Evolutionary conservation across 2,329 filamentous ascomycete genomes (phyloP), one percentile per base, ranked within the genome.

Genomic region (Colletotrichum cereale): DNA sequence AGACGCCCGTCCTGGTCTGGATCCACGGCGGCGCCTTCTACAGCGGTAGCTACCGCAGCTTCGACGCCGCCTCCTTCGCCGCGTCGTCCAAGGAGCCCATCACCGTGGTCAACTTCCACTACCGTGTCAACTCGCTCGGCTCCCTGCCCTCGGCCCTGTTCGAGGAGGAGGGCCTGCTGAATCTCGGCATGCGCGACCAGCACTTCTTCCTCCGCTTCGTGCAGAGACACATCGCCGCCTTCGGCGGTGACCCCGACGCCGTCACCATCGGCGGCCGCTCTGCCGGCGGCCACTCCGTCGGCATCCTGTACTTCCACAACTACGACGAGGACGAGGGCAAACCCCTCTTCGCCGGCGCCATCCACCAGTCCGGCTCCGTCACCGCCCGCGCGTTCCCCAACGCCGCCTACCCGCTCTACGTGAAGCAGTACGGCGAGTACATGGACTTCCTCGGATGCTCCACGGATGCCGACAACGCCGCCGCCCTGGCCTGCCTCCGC

Each of bases 251-350:
- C 75, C 88, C 90, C 0, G 80, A 82, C 3, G 89, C 88, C 72
- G 89, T 92, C 10, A 92, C 90, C 0, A 88, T 92, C 62, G 91
- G 87, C 86, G 90, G 91, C 2, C 87, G 92, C 76, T 86, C 84
- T 1, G 87, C 88, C 0, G 88, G 88, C 1, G 80, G 85, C 1
- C 90, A 92, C 65, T 91, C 89, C 0, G 89, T 90, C 2, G 84
- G 88, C 65, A 86, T 91, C 74, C 91, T 92, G 58, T 89, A 90
- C 83, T 78, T 86, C 4, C 78, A 92, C 58, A 90, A 91, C 73
- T 85, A 87, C 61, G 90, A 90, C 0, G 82, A 92, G 76, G 84
- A 87, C 76, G 88, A 83, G 1, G 88, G 87, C 34, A 86, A 88
- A 73, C 84, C 88, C 2, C 82, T 93, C 0, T 93, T 93, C 83